phyloP scores from a whole-genome alignment of 352 stramenopile species.

The Elongisporangium prolatum region DNA sequence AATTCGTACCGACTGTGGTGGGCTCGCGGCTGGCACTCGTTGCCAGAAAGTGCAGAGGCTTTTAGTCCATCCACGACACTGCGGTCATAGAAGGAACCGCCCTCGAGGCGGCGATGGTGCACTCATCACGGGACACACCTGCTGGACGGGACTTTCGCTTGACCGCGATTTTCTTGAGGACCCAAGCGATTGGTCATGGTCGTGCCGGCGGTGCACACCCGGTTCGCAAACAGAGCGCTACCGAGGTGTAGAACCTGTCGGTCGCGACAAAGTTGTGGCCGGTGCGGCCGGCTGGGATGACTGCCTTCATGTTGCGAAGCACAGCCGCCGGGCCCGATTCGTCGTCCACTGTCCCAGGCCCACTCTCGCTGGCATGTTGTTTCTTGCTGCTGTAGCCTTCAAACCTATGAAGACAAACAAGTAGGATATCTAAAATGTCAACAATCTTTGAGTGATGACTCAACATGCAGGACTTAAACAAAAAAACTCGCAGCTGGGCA shows the following conservation, averaged over 20 bases:
- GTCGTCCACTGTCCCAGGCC: background rate
- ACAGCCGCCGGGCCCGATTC: conserved; percentile 3
- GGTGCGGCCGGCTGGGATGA: background rate
- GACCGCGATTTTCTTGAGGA: conserved; percentile 6
- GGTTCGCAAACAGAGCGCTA: conserved; percentile 8
- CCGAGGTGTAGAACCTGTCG: conserved; percentile 14
- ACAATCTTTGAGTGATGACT: too few relatives aligned
- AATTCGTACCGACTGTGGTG: too few relatives aligned
- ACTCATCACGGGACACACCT: background rate
- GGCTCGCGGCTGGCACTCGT: conserved; percentile 2
- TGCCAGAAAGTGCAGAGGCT: conserved; percentile 9
- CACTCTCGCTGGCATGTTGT: background rate
- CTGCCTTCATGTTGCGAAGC: conserved; percentile 1
- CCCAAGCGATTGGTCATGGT: conserved; percentile 12
- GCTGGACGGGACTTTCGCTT: conserved; percentile 4
- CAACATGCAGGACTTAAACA: background rate
- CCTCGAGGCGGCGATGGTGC: conserved; percentile 3
- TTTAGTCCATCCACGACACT: conserved; percentile 8
- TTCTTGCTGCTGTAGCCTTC: conserved; percentile 13
- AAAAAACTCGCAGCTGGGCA: conserved; percentile 5
- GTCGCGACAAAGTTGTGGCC: conserved; percentile 2
- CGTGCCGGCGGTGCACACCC: conserved; percentile 12
- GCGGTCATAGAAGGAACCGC: conserved; percentile 5
- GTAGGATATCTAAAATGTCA: background rate
- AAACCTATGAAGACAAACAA: conserved; percentile 5